Evolutionary conservation across 179 eudicot genomes (phyloP), one percentile per base, ranked within the genome.

Genomic region (Corrigiola litoralis): DNA sequence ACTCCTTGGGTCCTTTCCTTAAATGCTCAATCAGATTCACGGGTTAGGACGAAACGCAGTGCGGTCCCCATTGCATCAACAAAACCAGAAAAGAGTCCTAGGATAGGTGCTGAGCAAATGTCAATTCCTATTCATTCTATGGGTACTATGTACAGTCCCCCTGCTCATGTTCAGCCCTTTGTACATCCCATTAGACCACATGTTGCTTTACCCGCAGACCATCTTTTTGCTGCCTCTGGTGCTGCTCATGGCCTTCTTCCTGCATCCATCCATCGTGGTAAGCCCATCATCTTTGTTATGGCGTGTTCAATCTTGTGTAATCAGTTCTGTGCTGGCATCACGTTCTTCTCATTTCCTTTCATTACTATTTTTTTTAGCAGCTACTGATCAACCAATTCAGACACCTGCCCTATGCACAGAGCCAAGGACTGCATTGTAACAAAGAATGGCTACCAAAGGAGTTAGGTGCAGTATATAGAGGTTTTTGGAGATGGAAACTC

Each of bases 171-270:
- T 20, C 45, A 11, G 18, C 61, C 61, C 45, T 37, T 21, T 21
- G 17, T 34, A 36, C 21, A 57, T 57, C 61, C 61, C 21, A 45
- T 11, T 12, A 34, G 61, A 45, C 61, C 61, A 21, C 61, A 56
- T 17, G 28, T 27, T 33, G 28, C 44, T 18, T 18, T n/a, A 16
- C 45, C 36, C 34, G 60, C 42, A 10, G 17, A 2, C 60, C 41
- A 32, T 42, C 60, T 16, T 55, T 13, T 55, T 55, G 60, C 41
- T 55, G 60, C 42, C 29, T 42, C 21, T 55, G 60, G 60, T 55
- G 60, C 21, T 42, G 25, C 1, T 42, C 60, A 18, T 6, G 17
- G 44, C 60, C 60, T 55, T 57, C 34, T 57, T 21, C 29, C 42
- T 37, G 21, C 46, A 2, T 17, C 21, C 42, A 34, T 10, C 23